Evolutionary conservation across 345 rosid genomes (phyloP).

Genomic region (Mallotus nudiflorus): DNA sequence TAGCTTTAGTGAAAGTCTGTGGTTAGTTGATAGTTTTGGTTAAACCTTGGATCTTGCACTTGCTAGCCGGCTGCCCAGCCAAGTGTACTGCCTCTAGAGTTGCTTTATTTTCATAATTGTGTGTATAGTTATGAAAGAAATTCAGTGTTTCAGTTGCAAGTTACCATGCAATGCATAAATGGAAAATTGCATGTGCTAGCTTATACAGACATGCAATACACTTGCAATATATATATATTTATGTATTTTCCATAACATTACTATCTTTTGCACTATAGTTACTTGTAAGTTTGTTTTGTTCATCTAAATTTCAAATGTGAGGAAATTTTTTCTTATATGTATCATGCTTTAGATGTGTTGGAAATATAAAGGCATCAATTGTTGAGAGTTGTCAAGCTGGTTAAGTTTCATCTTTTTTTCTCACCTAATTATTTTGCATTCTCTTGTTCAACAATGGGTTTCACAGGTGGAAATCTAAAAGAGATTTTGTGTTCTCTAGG

Average conservation of each 20-base stretch:
- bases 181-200: not conserved
- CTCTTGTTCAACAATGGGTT: slow-evolving; percentile 28
- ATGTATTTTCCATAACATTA: not conserved
- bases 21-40: not conserved
- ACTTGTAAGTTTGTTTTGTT: not conserved
- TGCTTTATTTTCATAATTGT: not conserved
- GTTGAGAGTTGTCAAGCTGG: not conserved
- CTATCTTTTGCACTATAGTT: slow-evolving; percentile 1
- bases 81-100: not conserved
- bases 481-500: slow-evolving; percentile 93
- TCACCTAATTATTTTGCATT: slow-evolving; percentile 2
- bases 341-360: not conserved
- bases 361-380: not conserved
- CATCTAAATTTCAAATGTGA: not conserved
- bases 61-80: not conserved
- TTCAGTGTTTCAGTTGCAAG: not conserved
- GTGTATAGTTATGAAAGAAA: not conserved
- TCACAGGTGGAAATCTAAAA: slow-evolving; percentile 86
- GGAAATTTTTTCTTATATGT: not conserved
- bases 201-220: not conserved
- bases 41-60: not conserved
- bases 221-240: not conserved
- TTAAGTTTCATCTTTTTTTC: slow-evolving; percentile 12
- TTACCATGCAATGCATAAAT: not conserved
- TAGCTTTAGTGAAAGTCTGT: not conserved